Conservation (phyloP, 371 early-diverging fungal genomes). For the Hamiltosporidium tvaerminnensis region DNA sequence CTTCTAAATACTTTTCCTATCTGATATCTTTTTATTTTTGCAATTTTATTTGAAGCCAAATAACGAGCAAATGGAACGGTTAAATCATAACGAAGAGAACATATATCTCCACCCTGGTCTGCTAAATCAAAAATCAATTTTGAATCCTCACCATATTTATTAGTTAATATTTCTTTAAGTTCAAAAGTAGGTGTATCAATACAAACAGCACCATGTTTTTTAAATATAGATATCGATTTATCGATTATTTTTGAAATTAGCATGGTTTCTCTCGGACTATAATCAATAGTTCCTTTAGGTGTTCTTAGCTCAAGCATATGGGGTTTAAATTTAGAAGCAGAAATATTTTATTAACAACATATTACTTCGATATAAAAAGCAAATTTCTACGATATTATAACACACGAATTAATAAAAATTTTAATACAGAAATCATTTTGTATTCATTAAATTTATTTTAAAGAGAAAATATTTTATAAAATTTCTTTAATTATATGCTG, state of each 20-base stretch:
- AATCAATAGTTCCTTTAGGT: slow-evolving; percentile 80
- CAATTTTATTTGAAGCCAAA: slow-evolving; percentile 75
- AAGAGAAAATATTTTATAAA: too few relatives aligned
- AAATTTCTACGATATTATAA: too few relatives aligned
- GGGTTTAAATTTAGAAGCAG: too few relatives aligned
- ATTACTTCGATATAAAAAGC: too few relatives aligned
- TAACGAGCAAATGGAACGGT: slow-evolving; percentile 97
- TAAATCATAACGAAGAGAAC: slow-evolving; percentile 86
- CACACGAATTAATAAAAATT: too few relatives aligned
- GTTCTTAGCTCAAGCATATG: slow-evolving; percentile 19
- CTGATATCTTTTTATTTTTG: slow-evolving; percentile 69
- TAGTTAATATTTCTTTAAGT: slow-evolving; percentile 78
- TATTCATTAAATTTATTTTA: too few relatives aligned
- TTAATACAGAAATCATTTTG: too few relatives aligned
- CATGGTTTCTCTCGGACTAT: slow-evolving; percentile 75
- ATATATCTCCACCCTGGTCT: slow-evolving; percentile 92
- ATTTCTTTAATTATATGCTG: too few relatives aligned
- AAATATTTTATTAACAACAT: too few relatives aligned
- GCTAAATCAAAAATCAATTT: slow-evolving; percentile 90
- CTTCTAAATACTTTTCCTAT: slow-evolving; percentile 97
- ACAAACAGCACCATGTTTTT: slow-evolving; percentile 81
- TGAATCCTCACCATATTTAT: slow-evolving; percentile 96
- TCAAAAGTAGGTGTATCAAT: slow-evolving; percentile 99
- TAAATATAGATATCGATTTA: slow-evolving; percentile 67
- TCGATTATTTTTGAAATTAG: slow-evolving; percentile 71